Evolutionary conservation across 2,329 filamentous ascomycete genomes (phyloP).

Genomic region (Thelonectria blattea): DNA sequence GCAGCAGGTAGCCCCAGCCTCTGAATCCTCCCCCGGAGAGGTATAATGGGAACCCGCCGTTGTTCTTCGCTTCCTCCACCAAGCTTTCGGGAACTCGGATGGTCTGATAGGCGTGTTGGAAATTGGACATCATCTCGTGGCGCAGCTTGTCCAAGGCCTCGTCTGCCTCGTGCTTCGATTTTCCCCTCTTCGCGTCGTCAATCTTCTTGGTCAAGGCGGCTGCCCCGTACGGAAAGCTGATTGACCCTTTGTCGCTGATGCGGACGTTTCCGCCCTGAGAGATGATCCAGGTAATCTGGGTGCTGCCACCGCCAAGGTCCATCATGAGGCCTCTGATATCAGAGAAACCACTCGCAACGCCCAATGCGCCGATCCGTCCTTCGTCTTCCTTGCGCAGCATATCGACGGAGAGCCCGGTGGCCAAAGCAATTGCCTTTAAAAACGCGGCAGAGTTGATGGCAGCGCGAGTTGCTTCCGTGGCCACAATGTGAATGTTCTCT

Average conservation of each 20-base stretch:
- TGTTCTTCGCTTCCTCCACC: constrained; percentile 47
- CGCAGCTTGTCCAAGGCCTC: constrained; percentile 52
- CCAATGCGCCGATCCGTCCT: constrained; percentile 68
- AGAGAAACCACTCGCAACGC: constrained; percentile 69
- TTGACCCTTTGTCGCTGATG: constrained; percentile 60
- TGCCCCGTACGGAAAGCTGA: constrained; percentile 74
- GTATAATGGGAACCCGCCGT: constrained; percentile 64
- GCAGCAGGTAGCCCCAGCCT: constrained; percentile 73
- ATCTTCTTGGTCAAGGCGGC: constrained; percentile 67
- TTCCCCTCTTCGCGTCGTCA: constrained; percentile 48
- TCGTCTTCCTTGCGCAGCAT: constrained; percentile 71
- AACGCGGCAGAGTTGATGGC: constrained; percentile 30
- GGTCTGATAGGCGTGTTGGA: constrained; percentile 56
- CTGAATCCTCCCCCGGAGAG: constrained; percentile 75
- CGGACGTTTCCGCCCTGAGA: constrained; percentile 54
- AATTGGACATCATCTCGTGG: constrained; percentile 57
- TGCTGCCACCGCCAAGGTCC: constrained; percentile 76
- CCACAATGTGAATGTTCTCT: constrained; percentile 40
- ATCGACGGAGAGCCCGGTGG: constrained; percentile 64
- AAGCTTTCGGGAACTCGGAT: constrained; percentile 62
- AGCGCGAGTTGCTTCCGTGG: constrained; percentile 42
- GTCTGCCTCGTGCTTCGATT: constrained; percentile 47
- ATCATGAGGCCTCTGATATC: constrained; percentile 69
- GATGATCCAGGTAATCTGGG: constrained; percentile 72
- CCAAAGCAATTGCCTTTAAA: constrained; percentile 32